Conservation (phyloP, 768 basidiomycete species). For the Naganishia antarctica region DNA sequence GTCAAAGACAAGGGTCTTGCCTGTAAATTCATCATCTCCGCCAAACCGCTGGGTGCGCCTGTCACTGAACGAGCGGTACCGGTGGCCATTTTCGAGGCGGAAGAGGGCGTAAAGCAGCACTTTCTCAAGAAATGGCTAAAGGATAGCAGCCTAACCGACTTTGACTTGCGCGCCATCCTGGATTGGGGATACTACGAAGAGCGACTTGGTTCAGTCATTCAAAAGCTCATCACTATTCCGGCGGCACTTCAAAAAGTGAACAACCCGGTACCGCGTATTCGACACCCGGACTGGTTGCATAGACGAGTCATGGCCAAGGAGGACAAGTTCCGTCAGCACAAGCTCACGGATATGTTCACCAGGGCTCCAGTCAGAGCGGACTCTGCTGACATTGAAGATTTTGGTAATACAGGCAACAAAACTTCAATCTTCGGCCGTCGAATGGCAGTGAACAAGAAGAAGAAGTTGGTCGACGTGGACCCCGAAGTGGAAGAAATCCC, state of each 20-base stretch:
- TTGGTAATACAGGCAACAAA: conserved; percentile 39
- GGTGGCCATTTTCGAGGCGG: conserved; percentile 94
- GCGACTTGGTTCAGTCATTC: conserved; percentile 92
- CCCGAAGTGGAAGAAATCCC: conserved; percentile 50
- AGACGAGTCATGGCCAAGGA: conserved; percentile 79
- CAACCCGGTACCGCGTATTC: conserved; percentile 91
- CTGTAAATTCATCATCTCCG: conserved; percentile 98
- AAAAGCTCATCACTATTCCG: conserved; percentile 97
- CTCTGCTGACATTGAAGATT: conserved; percentile 62
- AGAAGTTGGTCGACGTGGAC: conserved; percentile 53
- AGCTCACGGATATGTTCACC: conserved; percentile 87
- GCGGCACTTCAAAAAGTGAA: conserved; percentile 96
- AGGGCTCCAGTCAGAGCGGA: conserved; percentile 41
- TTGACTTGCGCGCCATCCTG: conserved; percentile 87
- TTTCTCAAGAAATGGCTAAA: conserved; percentile 97
- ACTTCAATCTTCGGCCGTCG: conserved; percentile 19
- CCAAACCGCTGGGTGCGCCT: conserved; percentile 82
- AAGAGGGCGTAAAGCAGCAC: conserved; percentile 77
- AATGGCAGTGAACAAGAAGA: conserved; percentile 56
- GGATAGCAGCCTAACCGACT: conserved; percentile 76
- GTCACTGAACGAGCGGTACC: conserved; percentile 96
- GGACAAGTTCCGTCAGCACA: conserved; percentile 98
- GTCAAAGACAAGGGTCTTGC: conserved; percentile 98
- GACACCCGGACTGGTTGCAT: conserved; percentile 95
- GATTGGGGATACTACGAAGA: conserved; percentile 99